Conservation (phyloP, 2,329 filamentous ascomycete genomes). For the Colletotrichum sp. region DNA sequence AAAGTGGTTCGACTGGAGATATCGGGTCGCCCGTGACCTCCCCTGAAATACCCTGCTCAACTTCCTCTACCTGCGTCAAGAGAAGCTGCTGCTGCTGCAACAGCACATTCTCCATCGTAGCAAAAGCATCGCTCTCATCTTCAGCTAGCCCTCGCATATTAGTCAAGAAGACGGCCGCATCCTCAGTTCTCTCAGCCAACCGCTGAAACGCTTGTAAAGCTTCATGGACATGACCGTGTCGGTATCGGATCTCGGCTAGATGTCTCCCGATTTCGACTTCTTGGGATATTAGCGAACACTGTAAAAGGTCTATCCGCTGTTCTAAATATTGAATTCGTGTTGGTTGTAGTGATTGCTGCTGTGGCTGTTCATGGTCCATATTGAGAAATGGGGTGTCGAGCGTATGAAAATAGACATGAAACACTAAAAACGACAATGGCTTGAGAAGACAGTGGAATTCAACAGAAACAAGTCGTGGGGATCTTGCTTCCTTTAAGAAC, state of each 20-base stretch:
- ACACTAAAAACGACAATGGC: background rate
- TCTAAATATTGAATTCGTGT: background rate
- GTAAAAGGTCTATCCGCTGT: background rate
- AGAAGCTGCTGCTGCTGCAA: background rate
- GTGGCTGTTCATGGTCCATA: background rate
- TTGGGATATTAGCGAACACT: background rate
- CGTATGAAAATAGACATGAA: background rate
- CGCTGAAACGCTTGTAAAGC: background rate
- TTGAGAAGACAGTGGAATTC: background rate
- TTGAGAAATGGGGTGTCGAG: background rate
- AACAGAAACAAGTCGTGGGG: background rate
- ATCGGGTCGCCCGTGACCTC: background rate
- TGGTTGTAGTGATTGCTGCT: background rate
- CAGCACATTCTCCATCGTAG: background rate
- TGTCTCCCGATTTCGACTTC: conserved; percentile 1
- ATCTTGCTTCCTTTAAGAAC: background rate
- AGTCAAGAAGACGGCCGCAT: background rate
- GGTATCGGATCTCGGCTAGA: background rate
- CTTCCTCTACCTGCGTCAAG: background rate
- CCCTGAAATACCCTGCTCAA: background rate
- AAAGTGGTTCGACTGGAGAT: background rate
- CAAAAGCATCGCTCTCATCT: background rate
- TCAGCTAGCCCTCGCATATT: background rate
- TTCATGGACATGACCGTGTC: background rate
- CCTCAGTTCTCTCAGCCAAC: background rate